Conservation (phyloP, 2,329 filamentous ascomycete species). For the Phyllosticta paracitricarpa region DNA sequence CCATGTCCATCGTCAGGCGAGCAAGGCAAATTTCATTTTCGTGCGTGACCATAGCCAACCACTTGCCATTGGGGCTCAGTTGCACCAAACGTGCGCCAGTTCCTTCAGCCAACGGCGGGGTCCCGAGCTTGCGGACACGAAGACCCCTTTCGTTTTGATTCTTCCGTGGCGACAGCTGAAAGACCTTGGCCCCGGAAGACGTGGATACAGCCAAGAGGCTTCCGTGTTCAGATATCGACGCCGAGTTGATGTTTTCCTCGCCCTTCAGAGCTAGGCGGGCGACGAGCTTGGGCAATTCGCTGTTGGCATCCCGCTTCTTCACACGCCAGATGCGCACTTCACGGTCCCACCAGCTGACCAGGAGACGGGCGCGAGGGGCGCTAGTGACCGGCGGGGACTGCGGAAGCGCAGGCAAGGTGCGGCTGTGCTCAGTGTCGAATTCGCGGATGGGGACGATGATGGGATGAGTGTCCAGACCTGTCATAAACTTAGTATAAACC, state of each 20-base stretch:
- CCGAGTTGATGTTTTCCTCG: constrained; percentile 74
- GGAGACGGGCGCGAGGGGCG: constrained; percentile 60
- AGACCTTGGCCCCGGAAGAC: constrained; percentile 63
- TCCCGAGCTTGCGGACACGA: constrained; percentile 58
- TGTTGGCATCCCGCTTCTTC: constrained; percentile 37
- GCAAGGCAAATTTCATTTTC: constrained; percentile 37
- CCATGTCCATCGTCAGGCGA: constrained; percentile 36
- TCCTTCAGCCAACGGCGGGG: constrained; percentile 43
- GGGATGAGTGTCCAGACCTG: constrained; percentile 77
- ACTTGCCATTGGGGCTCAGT: constrained; percentile 60
- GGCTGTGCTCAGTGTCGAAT: constrained; percentile 70
- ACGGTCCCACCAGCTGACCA: constrained; percentile 88
- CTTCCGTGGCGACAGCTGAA: constrained; percentile 51
- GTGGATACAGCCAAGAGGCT: constrained; percentile 69
- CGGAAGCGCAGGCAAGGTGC: constrained; percentile 72
- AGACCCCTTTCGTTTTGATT: constrained; percentile 49
- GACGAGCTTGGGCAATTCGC: constrained; percentile 31
- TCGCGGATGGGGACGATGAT: constrained; percentile 71
- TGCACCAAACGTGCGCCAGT: constrained; percentile 58
- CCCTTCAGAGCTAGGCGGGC: constrained; percentile 37
- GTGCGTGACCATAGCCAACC: constrained; percentile 49
- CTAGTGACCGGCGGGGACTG: constrained; percentile 66
- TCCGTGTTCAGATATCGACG: constrained; percentile 60
- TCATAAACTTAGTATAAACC: constrained; percentile 18
- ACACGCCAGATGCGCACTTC: constrained; percentile 77